Evolutionary conservation across 352 stramenopile species (phyloP), one percentile per base, ranked within the genome.

Genomic region (Phytophthora vignae): DNA sequence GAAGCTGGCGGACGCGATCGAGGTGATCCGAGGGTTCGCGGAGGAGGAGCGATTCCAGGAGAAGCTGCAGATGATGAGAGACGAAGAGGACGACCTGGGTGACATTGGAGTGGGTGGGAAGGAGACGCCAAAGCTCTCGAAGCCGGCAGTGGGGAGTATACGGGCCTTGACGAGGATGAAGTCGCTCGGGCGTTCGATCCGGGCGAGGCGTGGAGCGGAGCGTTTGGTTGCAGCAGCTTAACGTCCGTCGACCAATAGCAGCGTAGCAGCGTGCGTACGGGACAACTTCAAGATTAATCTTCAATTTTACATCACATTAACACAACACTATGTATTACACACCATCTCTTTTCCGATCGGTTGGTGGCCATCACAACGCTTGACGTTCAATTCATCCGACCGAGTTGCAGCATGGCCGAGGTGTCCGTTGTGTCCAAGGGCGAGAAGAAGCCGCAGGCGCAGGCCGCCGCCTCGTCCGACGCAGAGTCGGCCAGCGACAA

Each of bases 41-140:
- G 56, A 67, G 1, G 56, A 67, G n/a, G 64, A 71, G 56, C 55
- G 36, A 42, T 58, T 67, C 38, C 49, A 72, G 19, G 56, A 72
- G 19, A 52, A 58, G 12, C 19, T 64, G 1, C 19, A n/a, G 17
- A 40, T 12, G 22, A 60, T 67, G 60, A 50, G 50, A 25, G 19
- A 60, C 2, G 60, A 42, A 27, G 10, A 21, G 12, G 27, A 14
- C 11, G 12, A 38, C 6, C 7, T 40, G 25, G 42, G 25, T 19
- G 59, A 58, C 12, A 14, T 52, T 21, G 29, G 25, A 14, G n/a
- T 58, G 10, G 40, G 17, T 15, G 5, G 4, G n/a, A 65, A 65
- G 3, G 17, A 21, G 3, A 9, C 27, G 0, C 11, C 19, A 19
- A 38, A 54, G 21, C 9, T 25, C 2, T 15, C 19, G 1, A 60